Evolutionary conservation across 2,329 filamentous ascomycete genomes (phyloP), one percentile per base, ranked within the genome.

Genomic region (Hortaea werneckii): DNA sequence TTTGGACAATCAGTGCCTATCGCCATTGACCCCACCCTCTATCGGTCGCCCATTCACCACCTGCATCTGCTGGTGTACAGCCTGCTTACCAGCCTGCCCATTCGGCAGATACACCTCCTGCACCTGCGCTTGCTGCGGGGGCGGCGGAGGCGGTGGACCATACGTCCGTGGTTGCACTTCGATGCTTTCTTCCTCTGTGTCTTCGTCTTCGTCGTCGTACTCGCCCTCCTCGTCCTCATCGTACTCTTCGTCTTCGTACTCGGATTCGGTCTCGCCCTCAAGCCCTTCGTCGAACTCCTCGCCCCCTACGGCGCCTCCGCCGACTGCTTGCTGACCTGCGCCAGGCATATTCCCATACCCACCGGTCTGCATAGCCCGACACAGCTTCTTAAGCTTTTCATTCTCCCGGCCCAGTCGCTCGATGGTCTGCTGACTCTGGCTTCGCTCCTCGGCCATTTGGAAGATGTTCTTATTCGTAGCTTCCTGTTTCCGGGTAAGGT

Each of bases 291-390:
- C 56, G 13, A 56, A 59, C 40, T 59, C 54, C 30, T 54, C 52
- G 38, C 41, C 45, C 8, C 5, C 28, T 9, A 42, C 47, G 28
- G 27, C 38, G 28, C 51, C 43, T 5, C 43, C 44, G 35, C 35
- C 45, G 32, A 35, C 8, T n/a, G 9, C 32, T n/a, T 9, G 32
- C 32, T 35, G 32, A 35, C 9, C 32, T 30, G 42, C 28, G 27
- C 42, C 41, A n/a, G 43, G 52, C 29, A 56, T 56, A 29, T 53
- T 51, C 28, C 87, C 87, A 49, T 90, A 82, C 11, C 90, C 89
- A 61, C 95, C 89, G 54, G 87, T 85, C 66, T 96, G 90, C 87
- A 96, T 95, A 58, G 88, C 87, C 51, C 92, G 85, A 68, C 94
- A 95, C 58, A 96, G 85, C 63, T 86, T 88, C 67, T 90, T 90